phyloP scores from a whole-genome alignment of 768 basidiomycete species.

The Auriculariales sp. region DNA sequence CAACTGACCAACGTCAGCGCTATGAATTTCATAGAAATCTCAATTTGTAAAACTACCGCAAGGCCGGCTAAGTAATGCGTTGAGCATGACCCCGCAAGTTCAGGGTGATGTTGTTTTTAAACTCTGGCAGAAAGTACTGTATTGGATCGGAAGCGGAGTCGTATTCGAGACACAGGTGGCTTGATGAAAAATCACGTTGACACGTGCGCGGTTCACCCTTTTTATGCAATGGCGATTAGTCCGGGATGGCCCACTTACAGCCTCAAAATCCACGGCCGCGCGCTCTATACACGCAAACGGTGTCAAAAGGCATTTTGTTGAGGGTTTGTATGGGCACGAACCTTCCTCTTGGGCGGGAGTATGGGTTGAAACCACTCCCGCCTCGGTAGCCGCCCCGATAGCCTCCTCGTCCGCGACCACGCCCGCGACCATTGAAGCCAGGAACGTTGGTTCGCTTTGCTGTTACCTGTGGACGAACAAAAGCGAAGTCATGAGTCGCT shows the following conservation, averaged over 20 bases:
- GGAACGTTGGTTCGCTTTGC: constrained; percentile 94
- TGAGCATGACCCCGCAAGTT: not conserved
- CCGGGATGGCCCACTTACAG: not conserved
- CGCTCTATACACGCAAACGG: constrained; percentile 26
- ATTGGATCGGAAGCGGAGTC: no score
- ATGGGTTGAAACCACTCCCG: constrained; percentile 48
- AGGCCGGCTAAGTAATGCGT: no score
- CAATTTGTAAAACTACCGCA: no score
- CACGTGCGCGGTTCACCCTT: constrained; percentile 12
- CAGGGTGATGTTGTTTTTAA: not conserved
- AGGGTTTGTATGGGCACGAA: constrained; percentile 20
- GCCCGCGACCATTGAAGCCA: constrained; percentile 65
- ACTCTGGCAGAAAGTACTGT: not conserved
- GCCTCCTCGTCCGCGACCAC: constrained; percentile 53
- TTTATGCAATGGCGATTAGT: constrained; percentile 6
- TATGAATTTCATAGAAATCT: no score
- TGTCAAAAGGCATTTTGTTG: constrained; percentile 1
- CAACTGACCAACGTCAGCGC: no score
- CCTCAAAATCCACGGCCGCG: constrained; percentile 60
- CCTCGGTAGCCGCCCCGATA: constrained; percentile 49
- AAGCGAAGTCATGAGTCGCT: not conserved
- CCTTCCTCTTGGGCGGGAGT: constrained; percentile 56
- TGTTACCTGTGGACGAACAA: constrained; percentile 58
- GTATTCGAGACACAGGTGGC: no score
- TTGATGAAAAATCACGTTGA: not conserved